Percentiles rank a stretch among this genome's conserved stretches.
These are phyloP conservation scores for Dunaliella sp. DNA, from an alignment of 139 green algal genomes.

Conservation along the genomic window DNA sequence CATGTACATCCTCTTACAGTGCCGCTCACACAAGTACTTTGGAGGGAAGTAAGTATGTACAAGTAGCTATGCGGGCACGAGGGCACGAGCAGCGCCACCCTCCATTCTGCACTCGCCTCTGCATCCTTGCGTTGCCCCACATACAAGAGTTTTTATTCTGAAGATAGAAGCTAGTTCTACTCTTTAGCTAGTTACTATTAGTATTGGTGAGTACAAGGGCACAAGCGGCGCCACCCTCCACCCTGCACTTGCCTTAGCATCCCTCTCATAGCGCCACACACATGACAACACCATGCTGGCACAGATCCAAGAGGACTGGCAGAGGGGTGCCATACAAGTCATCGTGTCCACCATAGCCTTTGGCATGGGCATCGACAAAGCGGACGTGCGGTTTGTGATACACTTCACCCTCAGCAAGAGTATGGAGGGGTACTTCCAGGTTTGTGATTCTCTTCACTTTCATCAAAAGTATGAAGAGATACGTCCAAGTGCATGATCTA, in stretches of 20 bases:
- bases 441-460: neutral
- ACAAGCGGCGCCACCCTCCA: neutral
- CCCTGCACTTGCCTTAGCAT: too few species aligned
- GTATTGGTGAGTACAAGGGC: too few species aligned
- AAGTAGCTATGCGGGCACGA: too few species aligned
- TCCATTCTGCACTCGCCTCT: neutral
- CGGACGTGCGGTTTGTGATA: slow-evolving; percentile 79
- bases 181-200: too few species aligned
- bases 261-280: neutral
- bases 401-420: slow-evolving; percentile 81
- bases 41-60: too few species aligned
- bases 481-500: neutral
- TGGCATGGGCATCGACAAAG: slow-evolving; percentile 84
- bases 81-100: too few species aligned
- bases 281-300: neutral
- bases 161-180: too few species aligned
- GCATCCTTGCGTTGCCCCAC: slow-evolving; percentile 1
- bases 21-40: neutral
- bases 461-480: neutral
- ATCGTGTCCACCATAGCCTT: slow-evolving; percentile 89
- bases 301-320: slow-evolving; percentile 75
- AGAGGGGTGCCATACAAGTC: slow-evolving; percentile 56
- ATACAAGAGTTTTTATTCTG: too few species aligned
- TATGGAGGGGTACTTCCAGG: slow-evolving; percentile 80
- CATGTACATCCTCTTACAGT: neutral